phyloP scores from a whole-genome alignment of 1,284 basidiomycete genomes.

The Boletus smithii region DNA sequence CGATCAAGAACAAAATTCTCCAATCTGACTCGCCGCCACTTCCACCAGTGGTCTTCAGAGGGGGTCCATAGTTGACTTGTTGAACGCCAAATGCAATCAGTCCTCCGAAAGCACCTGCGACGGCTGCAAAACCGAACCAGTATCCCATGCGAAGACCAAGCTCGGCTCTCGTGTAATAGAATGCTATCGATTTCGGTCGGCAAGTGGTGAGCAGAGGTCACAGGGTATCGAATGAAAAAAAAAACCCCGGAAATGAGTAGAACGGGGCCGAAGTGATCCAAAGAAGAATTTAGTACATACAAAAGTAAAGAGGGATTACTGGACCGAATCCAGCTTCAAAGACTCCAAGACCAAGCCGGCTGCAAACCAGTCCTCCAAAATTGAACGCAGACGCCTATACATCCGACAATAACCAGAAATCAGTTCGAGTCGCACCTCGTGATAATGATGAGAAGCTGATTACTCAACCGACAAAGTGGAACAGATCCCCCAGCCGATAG shows the following conservation, averaged over 20 bases:
- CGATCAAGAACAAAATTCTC: conserved; percentile 75
- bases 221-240: not conserved
- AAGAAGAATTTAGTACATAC: conserved; percentile 38
- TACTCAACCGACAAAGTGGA: conserved; percentile 62
- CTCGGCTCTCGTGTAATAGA: conserved; percentile 72
- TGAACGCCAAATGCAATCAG: conserved; percentile 72
- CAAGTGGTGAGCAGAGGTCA: not conserved
- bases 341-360: conserved; percentile 59
- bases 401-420: not conserved
- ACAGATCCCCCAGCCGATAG: conserved; percentile 68
- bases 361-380: conserved; percentile 54
- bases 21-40: conserved; percentile 41
- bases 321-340: conserved; percentile 77
- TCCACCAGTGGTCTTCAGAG: conserved; percentile 20
- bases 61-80: conserved; percentile 42
- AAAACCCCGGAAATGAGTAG: not conserved
- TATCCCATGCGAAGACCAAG: conserved; percentile 73
- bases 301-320: conserved; percentile 71
- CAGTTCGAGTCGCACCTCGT: not conserved
- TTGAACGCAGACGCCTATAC: conserved; percentile 57
- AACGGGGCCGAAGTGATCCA: not conserved
- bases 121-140: conserved; percentile 78
- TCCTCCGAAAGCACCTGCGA: conserved; percentile 79
- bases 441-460: not conserved
- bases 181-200: conserved; percentile 40